Conservation (phyloP, 106 monocot species). For the Posidonia australis region DNA sequence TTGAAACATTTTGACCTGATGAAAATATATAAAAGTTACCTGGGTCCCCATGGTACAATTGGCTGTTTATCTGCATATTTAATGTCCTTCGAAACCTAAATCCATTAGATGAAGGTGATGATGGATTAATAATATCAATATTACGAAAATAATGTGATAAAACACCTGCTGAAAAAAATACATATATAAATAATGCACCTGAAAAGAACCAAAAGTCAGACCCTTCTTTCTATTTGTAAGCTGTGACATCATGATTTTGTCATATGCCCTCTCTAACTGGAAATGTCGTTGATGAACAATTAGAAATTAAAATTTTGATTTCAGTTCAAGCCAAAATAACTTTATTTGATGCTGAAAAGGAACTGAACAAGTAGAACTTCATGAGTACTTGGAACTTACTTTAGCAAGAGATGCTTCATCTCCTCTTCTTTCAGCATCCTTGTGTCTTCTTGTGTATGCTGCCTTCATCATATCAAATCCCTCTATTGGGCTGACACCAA, state of each 20-base stretch:
- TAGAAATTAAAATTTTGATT: not conserved
- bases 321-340: not conserved
- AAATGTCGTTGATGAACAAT: not conserved
- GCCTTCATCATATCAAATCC: conserved; percentile 80
- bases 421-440: conserved; percentile 77
- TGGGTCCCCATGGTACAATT: conserved; percentile 88
- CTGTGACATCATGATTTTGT: conserved; percentile 93
- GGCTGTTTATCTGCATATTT: conserved; percentile 95
- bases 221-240: conserved; percentile 85
- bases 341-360: not conserved
- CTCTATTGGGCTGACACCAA: conserved; percentile 71
- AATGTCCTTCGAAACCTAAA: conserved; percentile 89
- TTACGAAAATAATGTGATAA: not conserved
- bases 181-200: conserved; percentile 26
- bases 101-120: not conserved
- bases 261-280: conserved; percentile 92
- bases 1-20: not conserved
- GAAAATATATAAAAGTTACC: conserved; percentile 23
- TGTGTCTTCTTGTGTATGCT: conserved; percentile 60
- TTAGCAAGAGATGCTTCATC: conserved; percentile 54
- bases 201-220: conserved; percentile 76
- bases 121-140: not conserved
- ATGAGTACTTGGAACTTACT: conserved; percentile 30
- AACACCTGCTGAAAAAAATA: not conserved
- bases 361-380: not conserved